Percentiles rank a stretch among this genome's conserved stretches.
Evolutionary conservation across 75 land plant species (phyloP).

Genomic region (Pseudotsuga menziesii): DNA sequence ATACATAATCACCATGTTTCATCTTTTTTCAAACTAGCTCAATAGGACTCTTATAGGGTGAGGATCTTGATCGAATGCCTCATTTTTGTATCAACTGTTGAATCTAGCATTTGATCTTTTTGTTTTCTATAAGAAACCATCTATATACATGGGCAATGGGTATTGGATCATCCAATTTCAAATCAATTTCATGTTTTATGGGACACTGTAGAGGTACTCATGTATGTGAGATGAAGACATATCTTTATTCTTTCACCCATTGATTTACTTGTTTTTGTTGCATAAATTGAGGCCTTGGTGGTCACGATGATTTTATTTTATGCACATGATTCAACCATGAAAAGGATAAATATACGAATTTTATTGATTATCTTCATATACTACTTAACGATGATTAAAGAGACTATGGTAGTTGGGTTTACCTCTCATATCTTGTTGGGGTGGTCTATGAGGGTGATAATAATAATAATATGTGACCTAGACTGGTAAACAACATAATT

Average conservation of each 20-base stretch:
- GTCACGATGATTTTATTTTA: too few species aligned
- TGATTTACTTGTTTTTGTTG: background rate
- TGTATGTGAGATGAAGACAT: background rate
- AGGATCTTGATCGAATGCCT: background rate
- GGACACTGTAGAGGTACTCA: background rate
- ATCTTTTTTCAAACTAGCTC: background rate
- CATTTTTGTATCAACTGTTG: background rate
- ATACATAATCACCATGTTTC: background rate
- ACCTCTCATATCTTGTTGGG: too few species aligned
- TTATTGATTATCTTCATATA: too few species aligned
- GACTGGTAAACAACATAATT: too few species aligned
- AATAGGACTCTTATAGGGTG: background rate
- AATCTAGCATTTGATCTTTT: background rate
- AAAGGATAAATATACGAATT: too few species aligned
- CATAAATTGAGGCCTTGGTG: too few species aligned
- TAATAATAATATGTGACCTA: too few species aligned
- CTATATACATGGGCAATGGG: background rate
- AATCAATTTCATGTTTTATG: background rate
- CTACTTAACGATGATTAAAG: too few species aligned
- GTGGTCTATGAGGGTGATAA: too few species aligned
- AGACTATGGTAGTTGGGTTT: too few species aligned
- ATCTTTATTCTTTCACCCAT: background rate
- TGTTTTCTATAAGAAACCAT: background rate
- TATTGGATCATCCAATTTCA: background rate
- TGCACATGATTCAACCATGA: too few species aligned